Evolutionary conservation across 2,329 filamentous ascomycete species (phyloP).

Genomic region (Cucurbitaria berberidis): DNA sequence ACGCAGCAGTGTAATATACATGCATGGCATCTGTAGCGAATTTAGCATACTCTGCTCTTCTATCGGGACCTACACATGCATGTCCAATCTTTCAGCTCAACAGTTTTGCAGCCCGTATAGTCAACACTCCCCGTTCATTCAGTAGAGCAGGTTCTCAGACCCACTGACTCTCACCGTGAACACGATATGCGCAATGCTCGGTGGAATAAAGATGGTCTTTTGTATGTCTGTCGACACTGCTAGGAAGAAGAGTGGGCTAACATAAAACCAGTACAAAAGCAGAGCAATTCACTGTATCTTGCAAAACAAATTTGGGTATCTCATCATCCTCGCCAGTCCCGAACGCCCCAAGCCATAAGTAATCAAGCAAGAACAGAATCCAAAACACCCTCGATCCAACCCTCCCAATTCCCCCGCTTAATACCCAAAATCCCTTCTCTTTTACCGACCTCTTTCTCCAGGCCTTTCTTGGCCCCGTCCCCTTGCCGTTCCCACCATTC

Average conservation of each 20-base stretch:
- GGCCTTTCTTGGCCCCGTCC: conserved; percentile 23
- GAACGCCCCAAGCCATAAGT: not conserved
- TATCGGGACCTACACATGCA: too few relatives aligned
- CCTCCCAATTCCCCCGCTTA: conserved; percentile 24
- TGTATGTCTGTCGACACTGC: too few relatives aligned
- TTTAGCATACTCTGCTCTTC: too few relatives aligned
- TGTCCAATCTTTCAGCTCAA: too few relatives aligned
- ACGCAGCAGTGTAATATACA: too few relatives aligned
- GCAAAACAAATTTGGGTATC: not conserved
- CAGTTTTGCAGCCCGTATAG: too few relatives aligned
- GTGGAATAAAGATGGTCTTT: too few relatives aligned
- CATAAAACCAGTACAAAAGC: not conserved
- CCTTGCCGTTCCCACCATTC: conserved; percentile 54
- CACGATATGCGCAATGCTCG: too few relatives aligned
- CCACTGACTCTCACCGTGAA: too few relatives aligned
- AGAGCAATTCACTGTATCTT: not conserved
- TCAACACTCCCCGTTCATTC: too few relatives aligned
- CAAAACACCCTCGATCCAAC: conserved; percentile 24
- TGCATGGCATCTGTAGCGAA: too few relatives aligned
- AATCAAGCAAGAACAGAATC: conserved; percentile 25
- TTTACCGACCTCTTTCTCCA: conserved; percentile 32
- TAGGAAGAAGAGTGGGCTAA: not conserved
- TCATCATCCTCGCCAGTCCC: not conserved
- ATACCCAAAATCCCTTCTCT: conserved; percentile 13
- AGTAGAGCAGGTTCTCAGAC: too few relatives aligned